Evolutionary conservation across 2,329 filamentous ascomycete genomes (phyloP), one percentile per base, ranked within the genome.

Genomic region (Aspergillus proliferans): DNA sequence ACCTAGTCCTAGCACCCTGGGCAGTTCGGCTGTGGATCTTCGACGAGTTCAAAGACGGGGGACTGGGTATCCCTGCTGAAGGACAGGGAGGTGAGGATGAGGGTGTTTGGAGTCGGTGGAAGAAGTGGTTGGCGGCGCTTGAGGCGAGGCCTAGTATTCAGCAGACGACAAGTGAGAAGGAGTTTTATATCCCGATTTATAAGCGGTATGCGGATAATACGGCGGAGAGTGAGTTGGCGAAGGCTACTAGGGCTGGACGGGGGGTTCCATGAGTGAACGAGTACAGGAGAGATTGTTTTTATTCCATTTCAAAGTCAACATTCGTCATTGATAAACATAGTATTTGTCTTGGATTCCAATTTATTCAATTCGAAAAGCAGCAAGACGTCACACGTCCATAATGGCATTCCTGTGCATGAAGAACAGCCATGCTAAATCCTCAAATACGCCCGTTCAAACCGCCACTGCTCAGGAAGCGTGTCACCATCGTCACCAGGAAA

Each of bases 1-100:
- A 92, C 64, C 73, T 89, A 21, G 78, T 82, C 53, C 70, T 90
- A 3, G 86, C 83, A 34, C 87, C 87, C 0, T 91, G 86, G 86
- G 82, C 83, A 0, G 78, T 83, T 58, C 75, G 87, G 12, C 62
- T 89, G 18, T 91, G 86, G 73, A 71, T 88, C 5, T 84, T 91
- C 56, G 85, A 91, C 57, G 77, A 88, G 53, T 91, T 85, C 63
- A 91, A 91, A 61, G 61, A 69, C 0, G 75, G 73, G 1, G 78
- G 78, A 0, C 52, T 76, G n/a, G 73, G 74, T 0, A 71, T 82
- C 38, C 77, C 76, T 1, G 68, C 54, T 45, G 62, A 72, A 30
- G 76, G 76, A 0, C 43, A 75, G 46, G 74, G 71, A 2, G 76
- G 73, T 0, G 71, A 75, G 6, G 79, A 86, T 34, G 80, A 81